Percentiles rank a stretch among this genome's conserved stretches.
Evolutionary conservation across 805 yeast species (phyloP).

Genomic region (Saccharomycopsis sp.): DNA sequence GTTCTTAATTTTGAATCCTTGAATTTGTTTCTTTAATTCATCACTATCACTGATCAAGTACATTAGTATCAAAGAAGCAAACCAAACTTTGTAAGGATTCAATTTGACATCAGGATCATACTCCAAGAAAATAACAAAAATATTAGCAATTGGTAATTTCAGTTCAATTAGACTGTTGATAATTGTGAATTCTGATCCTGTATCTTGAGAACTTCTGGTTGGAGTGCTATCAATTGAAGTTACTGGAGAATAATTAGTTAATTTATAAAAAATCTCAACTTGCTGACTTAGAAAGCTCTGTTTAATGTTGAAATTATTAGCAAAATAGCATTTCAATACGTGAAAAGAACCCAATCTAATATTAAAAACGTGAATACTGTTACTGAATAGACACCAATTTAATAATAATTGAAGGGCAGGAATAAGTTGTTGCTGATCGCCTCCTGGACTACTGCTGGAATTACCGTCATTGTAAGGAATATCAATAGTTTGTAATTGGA

Average conservation of each 20-base stretch:
- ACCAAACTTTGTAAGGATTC: conserved; percentile 87
- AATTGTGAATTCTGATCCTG: not conserved
- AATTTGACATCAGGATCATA: conserved; percentile 65
- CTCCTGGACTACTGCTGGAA: conserved; percentile 20
- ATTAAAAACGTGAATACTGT: conserved; percentile 81
- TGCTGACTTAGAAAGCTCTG: conserved; percentile 62
- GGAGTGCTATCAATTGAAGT: conserved; percentile 2
- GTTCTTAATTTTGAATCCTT: conserved; percentile 48
- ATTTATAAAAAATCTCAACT: conserved; percentile 35
- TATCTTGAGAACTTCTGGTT: not conserved
- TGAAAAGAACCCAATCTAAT: conserved; percentile 66
- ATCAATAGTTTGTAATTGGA: conserved; percentile 69
- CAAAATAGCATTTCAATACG: conserved; percentile 62
- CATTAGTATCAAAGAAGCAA: conserved; percentile 61
- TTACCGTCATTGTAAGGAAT: conserved; percentile 56
- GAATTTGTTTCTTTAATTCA: conserved; percentile 41
- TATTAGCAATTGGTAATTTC: conserved; percentile 42
- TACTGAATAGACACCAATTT: conserved; percentile 74
- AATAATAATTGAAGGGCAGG: conserved; percentile 72
- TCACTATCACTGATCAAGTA: conserved; percentile 51
- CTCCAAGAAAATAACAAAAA: conserved; percentile 65
- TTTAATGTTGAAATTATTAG: conserved; percentile 56
- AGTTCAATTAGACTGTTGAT: not conserved
- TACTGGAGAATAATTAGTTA: conserved; percentile 15
- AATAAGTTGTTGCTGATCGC: conserved; percentile 30